These are phyloP conservation scores for Wallacemonas sp. DNA, from an alignment of 208 protist genomes.

Conservation along the genomic window DNA sequence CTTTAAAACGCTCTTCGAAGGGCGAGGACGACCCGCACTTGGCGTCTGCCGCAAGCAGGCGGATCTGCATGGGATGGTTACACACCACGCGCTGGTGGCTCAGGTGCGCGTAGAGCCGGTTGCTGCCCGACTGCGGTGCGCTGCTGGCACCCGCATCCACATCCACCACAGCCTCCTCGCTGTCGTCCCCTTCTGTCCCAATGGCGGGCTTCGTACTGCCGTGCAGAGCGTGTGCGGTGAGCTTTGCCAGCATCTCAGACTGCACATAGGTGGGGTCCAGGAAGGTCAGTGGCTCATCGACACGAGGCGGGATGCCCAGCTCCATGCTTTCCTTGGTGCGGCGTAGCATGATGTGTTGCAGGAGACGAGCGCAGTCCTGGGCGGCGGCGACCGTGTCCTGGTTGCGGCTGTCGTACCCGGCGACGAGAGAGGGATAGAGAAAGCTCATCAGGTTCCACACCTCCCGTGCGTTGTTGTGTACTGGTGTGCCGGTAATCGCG, in stretches of 20 bases:
- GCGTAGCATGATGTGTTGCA: constrained; percentile 94
- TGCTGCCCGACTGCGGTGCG: too few relatives aligned
- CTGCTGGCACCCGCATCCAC: constrained; percentile 9
- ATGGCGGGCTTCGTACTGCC: constrained; percentile 14
- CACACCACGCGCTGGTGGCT: constrained; percentile 83
- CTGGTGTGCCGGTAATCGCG: constrained; percentile 94
- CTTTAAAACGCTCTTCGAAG: constrained; percentile 44
- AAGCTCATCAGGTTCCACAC: constrained; percentile 96
- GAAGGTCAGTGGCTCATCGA: constrained; percentile 81
- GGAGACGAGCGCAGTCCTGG: constrained; percentile 61
- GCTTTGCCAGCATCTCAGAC: constrained; percentile 67
- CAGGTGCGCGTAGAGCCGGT: constrained; percentile 54
- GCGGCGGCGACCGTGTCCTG: constrained; percentile 49
- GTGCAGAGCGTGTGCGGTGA: constrained; percentile 57
- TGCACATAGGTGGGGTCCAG: constrained; percentile 76
- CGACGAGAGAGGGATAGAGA: constrained; percentile 89
- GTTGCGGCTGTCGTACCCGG: constrained; percentile 44
- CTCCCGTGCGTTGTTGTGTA: constrained; percentile 97
- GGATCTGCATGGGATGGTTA: constrained; percentile 81
- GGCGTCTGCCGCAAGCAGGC: constrained; percentile 53
- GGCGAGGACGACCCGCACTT: constrained; percentile 19
- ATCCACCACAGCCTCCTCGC: constrained; percentile 14
- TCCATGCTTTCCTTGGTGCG: constrained; percentile 97
- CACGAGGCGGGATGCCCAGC: constrained; percentile 95
- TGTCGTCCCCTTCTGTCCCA: background rate